Evolutionary conservation across 768 basidiomycete species (phyloP).

Genomic region (Kwoniella newhampshirensis): DNA sequence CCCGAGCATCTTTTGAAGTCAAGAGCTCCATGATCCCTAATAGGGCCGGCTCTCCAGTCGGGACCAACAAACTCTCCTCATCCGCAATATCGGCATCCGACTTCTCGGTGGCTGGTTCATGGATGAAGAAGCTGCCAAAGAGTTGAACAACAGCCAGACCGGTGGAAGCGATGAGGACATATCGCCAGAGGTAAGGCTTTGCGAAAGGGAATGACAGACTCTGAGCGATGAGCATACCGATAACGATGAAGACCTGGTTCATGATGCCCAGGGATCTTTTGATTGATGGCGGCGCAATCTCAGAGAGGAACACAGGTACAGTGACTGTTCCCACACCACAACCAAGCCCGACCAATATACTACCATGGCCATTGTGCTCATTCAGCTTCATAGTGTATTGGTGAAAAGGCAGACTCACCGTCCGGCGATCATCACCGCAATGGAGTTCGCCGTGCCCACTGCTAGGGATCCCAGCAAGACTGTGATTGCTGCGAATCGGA

Average conservation of each 20-base stretch:
- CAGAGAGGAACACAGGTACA: constrained; percentile 80
- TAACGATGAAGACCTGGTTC: constrained; percentile 49
- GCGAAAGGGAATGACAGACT: constrained; percentile 41
- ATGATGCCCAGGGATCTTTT: constrained; percentile 54
- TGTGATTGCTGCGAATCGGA: constrained; percentile 24
- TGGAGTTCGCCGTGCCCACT: constrained; percentile 26
- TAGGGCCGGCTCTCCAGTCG: constrained; percentile 8
- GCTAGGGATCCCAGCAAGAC: constrained; percentile 34
- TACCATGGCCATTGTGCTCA: constrained; percentile 3
- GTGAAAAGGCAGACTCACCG: constrained; percentile 21
- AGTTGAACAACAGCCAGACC: constrained; percentile 36
- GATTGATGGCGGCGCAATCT: constrained; percentile 75
- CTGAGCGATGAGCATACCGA: constrained; percentile 47
- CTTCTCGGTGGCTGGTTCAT: not conserved
- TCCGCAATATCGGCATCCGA: constrained; percentile 5
- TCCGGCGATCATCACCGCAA: constrained; percentile 28
- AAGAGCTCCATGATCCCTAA: constrained; percentile 33
- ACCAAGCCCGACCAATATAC: constrained; percentile 47
- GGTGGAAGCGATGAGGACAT: constrained; percentile 35
- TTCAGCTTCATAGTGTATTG: constrained; percentile 2
- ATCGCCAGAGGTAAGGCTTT: constrained; percentile 37
- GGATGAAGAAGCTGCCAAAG: constrained; percentile 35
- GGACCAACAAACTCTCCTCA: constrained; percentile 21
- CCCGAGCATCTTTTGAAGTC: constrained; percentile 22
- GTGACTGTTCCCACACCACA: constrained; percentile 57